phyloP scores from a whole-genome alignment of 352 stramenopile genomes.

The Globisporangium splendens region DNA sequence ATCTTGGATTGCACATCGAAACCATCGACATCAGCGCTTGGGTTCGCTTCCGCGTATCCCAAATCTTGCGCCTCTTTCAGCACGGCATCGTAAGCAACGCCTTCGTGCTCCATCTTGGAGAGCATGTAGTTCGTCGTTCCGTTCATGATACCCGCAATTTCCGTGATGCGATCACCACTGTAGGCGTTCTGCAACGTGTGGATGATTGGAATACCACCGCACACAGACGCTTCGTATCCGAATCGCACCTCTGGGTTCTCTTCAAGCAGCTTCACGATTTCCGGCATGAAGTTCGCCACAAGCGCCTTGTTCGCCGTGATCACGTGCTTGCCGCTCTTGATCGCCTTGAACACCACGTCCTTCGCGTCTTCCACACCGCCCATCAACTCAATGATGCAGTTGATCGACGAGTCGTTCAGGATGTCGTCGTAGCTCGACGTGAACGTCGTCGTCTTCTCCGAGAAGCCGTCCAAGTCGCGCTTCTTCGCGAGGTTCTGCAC shows the following conservation, averaged over 20 bases:
- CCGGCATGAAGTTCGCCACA: constrained; percentile 91
- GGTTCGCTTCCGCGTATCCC: constrained; percentile 93
- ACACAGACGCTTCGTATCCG: constrained; percentile 94
- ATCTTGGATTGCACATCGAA: constrained; percentile 97
- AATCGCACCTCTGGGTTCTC: constrained; percentile 84
- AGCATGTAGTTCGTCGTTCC: constrained; percentile 99
- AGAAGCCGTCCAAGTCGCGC: constrained; percentile 62
- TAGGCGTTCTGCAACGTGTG: constrained; percentile 93
- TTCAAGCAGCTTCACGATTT: constrained; percentile 85
- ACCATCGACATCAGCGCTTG: constrained; percentile 94
- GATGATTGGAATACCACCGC: constrained; percentile 97
- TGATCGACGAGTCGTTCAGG: constrained; percentile 90
- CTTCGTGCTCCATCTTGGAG: constrained; percentile 95
- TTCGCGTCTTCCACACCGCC: constrained; percentile 93
- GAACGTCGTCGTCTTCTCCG: constrained; percentile 40
- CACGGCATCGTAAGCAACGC: constrained; percentile 89
- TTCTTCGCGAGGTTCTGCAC: constrained; percentile 77
- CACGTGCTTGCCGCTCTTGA: constrained; percentile 91
- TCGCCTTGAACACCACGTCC: constrained; percentile 89
- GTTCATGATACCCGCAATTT: constrained; percentile 96
- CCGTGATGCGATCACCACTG: constrained; percentile 89
- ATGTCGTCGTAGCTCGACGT: constrained; percentile 82
- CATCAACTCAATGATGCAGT: constrained; percentile 96
- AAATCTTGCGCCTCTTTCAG: constrained; percentile 92
- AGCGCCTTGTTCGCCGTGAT: constrained; percentile 98